A percentile compares a stretch with the other conserved stretches of the same genome.
phyloP scores from a whole-genome alignment of 495 filamentous ascomycete genomes.

The Penicillium turbatum region DNA sequence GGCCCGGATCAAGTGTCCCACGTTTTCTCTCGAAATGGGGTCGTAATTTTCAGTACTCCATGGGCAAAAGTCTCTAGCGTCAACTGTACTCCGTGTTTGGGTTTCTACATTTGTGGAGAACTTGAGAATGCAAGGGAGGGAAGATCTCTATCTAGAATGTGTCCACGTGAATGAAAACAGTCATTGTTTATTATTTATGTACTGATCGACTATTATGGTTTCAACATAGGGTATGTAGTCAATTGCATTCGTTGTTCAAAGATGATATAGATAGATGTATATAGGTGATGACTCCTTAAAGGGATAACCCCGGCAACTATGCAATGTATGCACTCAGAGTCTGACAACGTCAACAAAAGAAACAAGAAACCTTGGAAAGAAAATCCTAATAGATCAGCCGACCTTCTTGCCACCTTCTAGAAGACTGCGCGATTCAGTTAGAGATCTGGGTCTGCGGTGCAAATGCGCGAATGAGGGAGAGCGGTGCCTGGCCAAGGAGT shows the following conservation, averaged over 20 bases:
- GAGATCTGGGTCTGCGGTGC: conserved; percentile 7
- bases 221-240: neutral
- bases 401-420: conserved; percentile 28
- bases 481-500: conserved; percentile 12
- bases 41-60: conserved; percentile 27
- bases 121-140: neutral
- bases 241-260: neutral
- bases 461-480: conserved; percentile 19
- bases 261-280: neutral
- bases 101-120: conserved; percentile 22
- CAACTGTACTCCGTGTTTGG: conserved; percentile 17
- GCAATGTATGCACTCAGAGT: neutral
- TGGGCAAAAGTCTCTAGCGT: conserved; percentile 14
- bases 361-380: neutral
- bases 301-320: neutral
- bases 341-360: neutral
- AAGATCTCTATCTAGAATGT: neutral
- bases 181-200: neutral
- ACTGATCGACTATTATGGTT: neutral
- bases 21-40: conserved; percentile 23
- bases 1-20: conserved; percentile 38
- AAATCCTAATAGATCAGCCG: conserved; percentile 8
- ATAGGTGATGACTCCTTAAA: no score
- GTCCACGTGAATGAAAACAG: conserved; percentile 4
- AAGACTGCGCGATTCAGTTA: conserved; percentile 24